Conservation (phyloP, 768 basidiomycete species). For the Pleurotus djamor region DNA sequence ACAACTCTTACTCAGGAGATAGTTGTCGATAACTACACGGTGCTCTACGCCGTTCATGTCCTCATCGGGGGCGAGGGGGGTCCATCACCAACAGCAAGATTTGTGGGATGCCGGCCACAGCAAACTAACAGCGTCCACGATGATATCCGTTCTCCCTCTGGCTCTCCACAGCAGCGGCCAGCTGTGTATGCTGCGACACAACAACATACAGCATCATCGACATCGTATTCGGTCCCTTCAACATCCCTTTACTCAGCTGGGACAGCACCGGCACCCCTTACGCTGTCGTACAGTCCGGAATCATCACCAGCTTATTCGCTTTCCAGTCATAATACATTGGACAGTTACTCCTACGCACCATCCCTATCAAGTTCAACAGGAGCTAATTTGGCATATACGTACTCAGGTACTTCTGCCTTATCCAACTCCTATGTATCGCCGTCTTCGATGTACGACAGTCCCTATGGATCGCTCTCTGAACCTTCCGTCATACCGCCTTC, state of each 20-base stretch:
- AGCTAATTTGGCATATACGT: background rate
- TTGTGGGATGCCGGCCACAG: slow-evolving; percentile 48
- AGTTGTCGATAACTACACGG: slow-evolving; percentile 57
- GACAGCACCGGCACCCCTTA: background rate
- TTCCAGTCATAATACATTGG: background rate
- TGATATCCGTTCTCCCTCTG: background rate
- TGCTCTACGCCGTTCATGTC: slow-evolving; percentile 67
- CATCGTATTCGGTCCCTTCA: slow-evolving; percentile 6
- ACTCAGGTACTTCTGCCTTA: slow-evolving; percentile 1
- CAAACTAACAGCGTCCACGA: background rate
- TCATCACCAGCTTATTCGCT: background rate
- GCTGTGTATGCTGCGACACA: background rate
- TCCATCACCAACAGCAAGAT: slow-evolving; percentile 56
- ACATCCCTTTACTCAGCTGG: slow-evolving; percentile 7
- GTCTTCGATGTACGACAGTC: background rate
- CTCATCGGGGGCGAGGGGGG: slow-evolving; percentile 55
- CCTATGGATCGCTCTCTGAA: background rate
- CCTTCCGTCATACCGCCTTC: background rate
- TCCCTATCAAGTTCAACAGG: background rate
- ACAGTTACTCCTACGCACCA: background rate
- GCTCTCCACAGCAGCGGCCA: background rate
- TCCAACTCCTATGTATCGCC: background rate
- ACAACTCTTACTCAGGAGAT: slow-evolving; percentile 71
- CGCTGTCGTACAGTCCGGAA: background rate
- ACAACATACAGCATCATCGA: background rate